Conservation (phyloP, 2,329 filamentous ascomycete species). For the Aschersonia sp. region DNA sequence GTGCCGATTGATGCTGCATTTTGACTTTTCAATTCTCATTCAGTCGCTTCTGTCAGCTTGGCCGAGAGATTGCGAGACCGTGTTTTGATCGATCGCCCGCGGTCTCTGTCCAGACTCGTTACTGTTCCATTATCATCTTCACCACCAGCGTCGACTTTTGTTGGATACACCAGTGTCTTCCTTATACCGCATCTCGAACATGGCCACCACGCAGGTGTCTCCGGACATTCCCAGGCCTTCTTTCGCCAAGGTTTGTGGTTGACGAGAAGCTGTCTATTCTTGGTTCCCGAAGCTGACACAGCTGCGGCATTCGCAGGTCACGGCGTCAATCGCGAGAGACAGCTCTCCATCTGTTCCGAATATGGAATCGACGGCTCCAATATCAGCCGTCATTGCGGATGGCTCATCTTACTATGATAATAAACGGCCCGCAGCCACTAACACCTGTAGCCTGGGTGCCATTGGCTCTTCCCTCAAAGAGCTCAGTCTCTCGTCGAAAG, state of each 20-base stretch:
- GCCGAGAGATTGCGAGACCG: slow-evolving; percentile 2
- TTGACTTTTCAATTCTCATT: slow-evolving; percentile 29
- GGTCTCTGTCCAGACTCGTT: slow-evolving; percentile 4
- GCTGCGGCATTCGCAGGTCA: slow-evolving; percentile 22
- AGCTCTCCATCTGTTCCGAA: slow-evolving; percentile 4
- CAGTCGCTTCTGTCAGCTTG: slow-evolving; percentile 15
- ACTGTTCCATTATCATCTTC: slow-evolving; percentile 1
- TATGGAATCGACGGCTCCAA: slow-evolving; percentile 6
- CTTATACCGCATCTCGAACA: slow-evolving; percentile 12
- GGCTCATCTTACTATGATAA: slow-evolving; percentile 7
- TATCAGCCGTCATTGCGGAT: slow-evolving; percentile 5
- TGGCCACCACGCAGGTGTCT: slow-evolving; percentile 32
- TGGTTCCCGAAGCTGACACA: background rate
- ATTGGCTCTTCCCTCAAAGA: slow-evolving; percentile 15
- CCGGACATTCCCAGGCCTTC: slow-evolving; percentile 43
- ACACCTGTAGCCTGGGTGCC: slow-evolving; percentile 10
- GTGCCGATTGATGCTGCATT: slow-evolving; percentile 38
- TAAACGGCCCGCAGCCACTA: slow-evolving; percentile 5
- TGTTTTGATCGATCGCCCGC: slow-evolving; percentile 1
- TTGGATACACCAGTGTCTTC: slow-evolving; percentile 10
- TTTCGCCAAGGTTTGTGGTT: slow-evolving; percentile 53
- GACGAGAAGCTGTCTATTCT: slow-evolving; percentile 11
- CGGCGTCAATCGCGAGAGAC: slow-evolving; percentile 25
- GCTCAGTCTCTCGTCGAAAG: slow-evolving; percentile 15
- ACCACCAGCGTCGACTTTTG: slow-evolving; percentile 6